Base-by-base conservation (phyloP, 805 yeast genomes). In the Saturnispora mendoncae region DNA sequence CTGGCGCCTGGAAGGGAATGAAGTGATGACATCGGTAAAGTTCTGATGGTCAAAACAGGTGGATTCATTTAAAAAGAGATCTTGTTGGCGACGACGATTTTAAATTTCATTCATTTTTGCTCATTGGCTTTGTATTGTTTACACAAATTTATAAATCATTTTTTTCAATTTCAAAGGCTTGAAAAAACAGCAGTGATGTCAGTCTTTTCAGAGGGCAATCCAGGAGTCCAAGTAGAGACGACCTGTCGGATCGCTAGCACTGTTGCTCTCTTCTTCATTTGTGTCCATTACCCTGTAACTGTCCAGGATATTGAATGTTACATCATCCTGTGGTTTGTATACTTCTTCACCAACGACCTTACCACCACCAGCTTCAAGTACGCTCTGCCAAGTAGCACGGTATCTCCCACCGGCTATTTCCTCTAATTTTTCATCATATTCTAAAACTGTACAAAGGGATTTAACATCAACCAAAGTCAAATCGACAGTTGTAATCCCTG, bases 401-500 rank as follows among this genome's bases (percentile, higher is more conserved):
- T 81, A 90, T 33, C 78, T 72, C 48, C 79, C 74, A 3, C 67
- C 78, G 32, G 69, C 68, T 3, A 77, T 67, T 42, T 70, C 66
- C 55, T 87, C 97, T 38, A 92, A 57, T 58, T 80, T 83, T 52
- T 87, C 95, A 54, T 92, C 98, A 59, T 71, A 85, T 1, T 82
- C 77, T 35, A 92, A 64, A 13, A 92, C 97, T 48, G 87, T 94
- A 58, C 97, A 86, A 18, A 92, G 65, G 0, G 94, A 68, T 43
- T 87, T 68, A 36, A 92, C 79, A 57, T 92, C 94, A 28, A 73
- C 67, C 17, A 74, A 66, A 3, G 77, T 76, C 45, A 92, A 69
- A 39, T 88, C 95, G 17, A 86, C 88, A 28, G 81, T 76, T 8
- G 96, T 81, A 44, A 92, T 80, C 39, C 82, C 81, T 29, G 83